Percentiles rank a stretch among this genome's conserved stretches.
These are phyloP conservation scores for Hyaloscypha hepaticicola DNA, from an alignment of 495 filamentous ascomycete genomes.

Conservation along the genomic window DNA sequence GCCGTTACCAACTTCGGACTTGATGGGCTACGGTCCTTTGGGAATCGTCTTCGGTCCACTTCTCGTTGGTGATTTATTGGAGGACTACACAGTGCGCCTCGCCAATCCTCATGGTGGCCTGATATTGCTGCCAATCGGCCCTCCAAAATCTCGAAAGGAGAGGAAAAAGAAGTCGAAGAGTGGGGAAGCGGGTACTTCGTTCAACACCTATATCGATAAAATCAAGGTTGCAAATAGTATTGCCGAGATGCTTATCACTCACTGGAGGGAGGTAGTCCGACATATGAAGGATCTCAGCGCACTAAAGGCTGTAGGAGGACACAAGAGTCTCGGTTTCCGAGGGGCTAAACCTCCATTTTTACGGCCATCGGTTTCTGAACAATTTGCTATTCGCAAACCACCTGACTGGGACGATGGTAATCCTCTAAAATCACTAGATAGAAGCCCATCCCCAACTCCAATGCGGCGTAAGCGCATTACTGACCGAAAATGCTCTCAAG, in stretches of 20 bases:
- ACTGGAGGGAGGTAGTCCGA: conserved; percentile 58
- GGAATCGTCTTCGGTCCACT: conserved; percentile 66
- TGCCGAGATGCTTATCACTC: conserved; percentile 56
- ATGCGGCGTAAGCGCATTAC: conserved; percentile 18
- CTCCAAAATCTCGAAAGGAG: conserved; percentile 28
- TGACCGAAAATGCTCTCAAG: not conserved
- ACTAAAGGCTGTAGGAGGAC: conserved; percentile 12
- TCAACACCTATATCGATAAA: conserved; percentile 31
- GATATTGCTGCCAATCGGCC: conserved; percentile 35
- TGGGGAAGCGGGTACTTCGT: conserved; percentile 28
- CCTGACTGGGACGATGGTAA: conserved; percentile 31
- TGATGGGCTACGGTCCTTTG: conserved; percentile 63
- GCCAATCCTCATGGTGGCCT: conserved; percentile 34
- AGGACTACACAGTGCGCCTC: conserved; percentile 40
- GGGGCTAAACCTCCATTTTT: conserved; percentile 14
- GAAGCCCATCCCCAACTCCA: conserved; percentile 30
- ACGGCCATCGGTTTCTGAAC: conserved; percentile 35
- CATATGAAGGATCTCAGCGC: conserved; percentile 45
- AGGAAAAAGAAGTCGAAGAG: conserved; percentile 33
- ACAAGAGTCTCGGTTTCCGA: conserved; percentile 12
- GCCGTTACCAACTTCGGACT: conserved; percentile 44
- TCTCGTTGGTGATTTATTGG: conserved; percentile 55
- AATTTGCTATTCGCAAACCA: conserved; percentile 32
- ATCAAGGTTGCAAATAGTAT: conserved; percentile 52
- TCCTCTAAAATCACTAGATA: conserved; percentile 6